Evolutionary conservation across 257 asterid genomes (phyloP).

Genomic region (Ilex asprella): DNA sequence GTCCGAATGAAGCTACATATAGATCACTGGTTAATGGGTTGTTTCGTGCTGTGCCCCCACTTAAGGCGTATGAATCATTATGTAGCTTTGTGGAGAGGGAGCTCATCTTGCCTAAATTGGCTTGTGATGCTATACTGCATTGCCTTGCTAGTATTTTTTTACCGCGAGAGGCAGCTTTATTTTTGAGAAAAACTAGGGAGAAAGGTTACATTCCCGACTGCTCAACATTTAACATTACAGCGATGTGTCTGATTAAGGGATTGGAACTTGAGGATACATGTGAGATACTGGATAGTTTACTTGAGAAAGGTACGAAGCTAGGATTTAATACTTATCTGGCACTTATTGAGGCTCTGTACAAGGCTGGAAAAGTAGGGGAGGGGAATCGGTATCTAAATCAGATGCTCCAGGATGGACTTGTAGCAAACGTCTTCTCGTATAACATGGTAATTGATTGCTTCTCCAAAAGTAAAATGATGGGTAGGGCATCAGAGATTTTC

Average conservation of each 20-base stretch:
- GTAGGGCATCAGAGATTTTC: conserved; percentile 47
- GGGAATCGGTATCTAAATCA: conserved; percentile 49
- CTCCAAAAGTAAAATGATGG: conserved; percentile 68
- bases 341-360: conserved; percentile 53
- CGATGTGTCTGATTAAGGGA: conserved; percentile 66
- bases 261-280: conserved; percentile 54
- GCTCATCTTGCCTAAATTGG: conserved; percentile 49
- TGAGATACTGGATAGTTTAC: conserved; percentile 44
- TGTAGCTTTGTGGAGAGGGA: conserved; percentile 54
- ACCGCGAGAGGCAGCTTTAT: conserved; percentile 38
- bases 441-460: conserved; percentile 79
- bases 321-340: conserved; percentile 45
- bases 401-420: conserved; percentile 39
- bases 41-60: conserved; percentile 45
- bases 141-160: conserved; percentile 47
- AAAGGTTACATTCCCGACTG: conserved; percentile 64
- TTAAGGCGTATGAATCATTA: conserved; percentile 46
- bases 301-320: conserved; percentile 40
- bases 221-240: conserved; percentile 42
- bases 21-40: conserved; percentile 77
- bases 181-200: conserved; percentile 35
- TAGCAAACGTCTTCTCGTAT: conserved; percentile 44
- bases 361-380: conserved; percentile 41
- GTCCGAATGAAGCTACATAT: conserved; percentile 76
- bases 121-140: conserved; percentile 48